Evolutionary conservation across 2,329 filamentous ascomycete genomes (phyloP), one percentile per base, ranked within the genome.

Genomic region (Fusarium nygamai): DNA sequence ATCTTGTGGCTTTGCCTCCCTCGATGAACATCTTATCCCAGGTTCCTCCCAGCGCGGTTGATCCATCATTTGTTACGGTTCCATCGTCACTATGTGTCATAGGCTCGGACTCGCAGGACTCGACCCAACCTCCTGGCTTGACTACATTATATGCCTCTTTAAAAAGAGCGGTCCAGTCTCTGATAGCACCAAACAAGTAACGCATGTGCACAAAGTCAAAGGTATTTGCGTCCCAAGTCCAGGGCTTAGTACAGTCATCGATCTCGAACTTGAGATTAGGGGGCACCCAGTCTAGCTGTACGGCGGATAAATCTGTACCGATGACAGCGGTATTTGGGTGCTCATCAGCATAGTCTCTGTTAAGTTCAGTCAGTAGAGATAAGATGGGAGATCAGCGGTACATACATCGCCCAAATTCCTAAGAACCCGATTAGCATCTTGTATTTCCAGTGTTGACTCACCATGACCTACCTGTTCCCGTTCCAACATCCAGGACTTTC

Each of bases 171-270:
- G 20, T 36, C 68, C 66, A 69, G 43, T 71, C 54, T 24, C 31
- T 33, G 1, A 71, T 71, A 0, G 65, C 66, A 3, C 65, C 66
- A 14, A 71, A 65, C 6, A 71, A 50, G 39, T 71, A 71, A 12
- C 66, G 65, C 16, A 69, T 61, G 20, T 71, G 66, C 7, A 71
- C 54, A 16, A 59, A 69, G 22, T 65, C 68, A 10, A 69, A 69
- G 5, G 36, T 46, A n/a, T 47, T 24, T 10, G 46, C 29, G n/a
- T 60, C 54, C 68, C 68, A 69, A 6, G 48, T 60, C 65, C 66
- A 71, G 9, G 48, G 14, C 36, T 57, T 53, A 3, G 60, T 65
- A 10, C 65, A 69, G 31, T 71, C 66, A 17, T 71, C 60, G 10
- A 69, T 50, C 43, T 71, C 60, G 27, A 71, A 69, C 6, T 61